Evolutionary conservation across 2,329 filamentous ascomycete genomes (phyloP).

Genomic region (Apiospora marii): DNA sequence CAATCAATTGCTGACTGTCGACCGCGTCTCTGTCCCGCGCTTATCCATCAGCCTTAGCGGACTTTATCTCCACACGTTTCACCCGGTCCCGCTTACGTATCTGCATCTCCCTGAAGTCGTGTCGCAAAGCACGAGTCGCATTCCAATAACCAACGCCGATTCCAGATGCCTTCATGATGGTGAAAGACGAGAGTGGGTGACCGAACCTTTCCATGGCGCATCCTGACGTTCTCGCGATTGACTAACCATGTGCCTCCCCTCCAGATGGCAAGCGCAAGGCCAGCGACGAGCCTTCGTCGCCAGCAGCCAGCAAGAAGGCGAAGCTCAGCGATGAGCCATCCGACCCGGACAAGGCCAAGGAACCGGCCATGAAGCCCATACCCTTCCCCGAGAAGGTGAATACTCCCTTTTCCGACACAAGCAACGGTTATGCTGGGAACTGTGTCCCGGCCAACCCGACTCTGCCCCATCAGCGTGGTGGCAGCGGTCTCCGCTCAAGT

Average conservation of each 20-base stretch:
- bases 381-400: constrained; percentile 87
- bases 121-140: constrained; percentile 21
- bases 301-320: constrained; percentile 69
- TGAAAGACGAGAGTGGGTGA: constrained; percentile 52
- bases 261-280: constrained; percentile 76
- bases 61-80: constrained; percentile 23
- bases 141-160: constrained; percentile 2
- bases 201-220: neutral
- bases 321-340: constrained; percentile 57
- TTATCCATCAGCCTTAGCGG: constrained; percentile 20
- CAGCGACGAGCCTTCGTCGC: constrained; percentile 68
- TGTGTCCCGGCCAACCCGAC: neutral
- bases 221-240: constrained; percentile 10
- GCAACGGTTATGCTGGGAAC: neutral
- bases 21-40: constrained; percentile 10
- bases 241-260: constrained; percentile 24
- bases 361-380: constrained; percentile 68
- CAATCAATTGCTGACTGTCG: neutral
- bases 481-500: neutral
- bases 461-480: neutral
- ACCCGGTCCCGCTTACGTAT: constrained; percentile 22
- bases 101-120: constrained; percentile 21
- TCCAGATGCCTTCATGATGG: constrained; percentile 35
- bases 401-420: constrained; percentile 7
- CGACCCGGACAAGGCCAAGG: constrained; percentile 51